phyloP scores from a whole-genome alignment of 768 basidiomycete species.

The Serendipita sp. region DNA sequence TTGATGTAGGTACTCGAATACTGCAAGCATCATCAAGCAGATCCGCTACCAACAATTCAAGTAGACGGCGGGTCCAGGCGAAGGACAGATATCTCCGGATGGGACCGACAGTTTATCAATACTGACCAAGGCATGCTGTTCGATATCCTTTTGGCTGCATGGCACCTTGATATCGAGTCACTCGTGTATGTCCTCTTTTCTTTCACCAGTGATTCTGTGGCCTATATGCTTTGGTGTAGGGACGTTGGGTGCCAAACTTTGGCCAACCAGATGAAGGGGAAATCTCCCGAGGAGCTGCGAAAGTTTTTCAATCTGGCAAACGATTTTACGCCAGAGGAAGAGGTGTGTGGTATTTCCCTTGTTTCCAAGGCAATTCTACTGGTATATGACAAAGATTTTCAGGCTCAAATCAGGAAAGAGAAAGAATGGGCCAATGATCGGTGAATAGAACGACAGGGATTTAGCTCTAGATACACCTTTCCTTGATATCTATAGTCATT shows the following conservation, averaged over 20 bases:
- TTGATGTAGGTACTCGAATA: constrained; percentile 22
- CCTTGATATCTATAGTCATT: no score
- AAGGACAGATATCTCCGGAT: constrained; percentile 22
- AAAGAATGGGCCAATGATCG: constrained; percentile 95
- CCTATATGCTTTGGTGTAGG: background rate
- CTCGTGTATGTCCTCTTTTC: constrained; percentile 17
- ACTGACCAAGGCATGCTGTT: constrained; percentile 26
- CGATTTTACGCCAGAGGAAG: constrained; percentile 9
- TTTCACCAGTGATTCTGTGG: background rate
- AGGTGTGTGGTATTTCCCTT: constrained; percentile 9
- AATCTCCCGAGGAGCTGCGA: constrained; percentile 5
- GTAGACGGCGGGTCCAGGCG: constrained; percentile 20
- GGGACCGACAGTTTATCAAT: constrained; percentile 22
- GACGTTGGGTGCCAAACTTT: constrained; percentile 7
- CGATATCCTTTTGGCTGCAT: constrained; percentile 26
- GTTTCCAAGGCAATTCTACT: constrained; percentile 5
- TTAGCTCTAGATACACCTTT: no score
- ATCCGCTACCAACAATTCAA: constrained; percentile 21
- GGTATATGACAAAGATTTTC: background rate
- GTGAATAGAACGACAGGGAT: constrained; percentile 18
- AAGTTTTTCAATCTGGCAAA: constrained; percentile 7
- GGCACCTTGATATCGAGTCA: constrained; percentile 27
- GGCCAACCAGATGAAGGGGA: constrained; percentile 8
- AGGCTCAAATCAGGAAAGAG: constrained; percentile 99
- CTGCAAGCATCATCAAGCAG: constrained; percentile 25